Evolutionary conservation across 192 early-diverging fungal genomes (phyloP).

Genomic region (Rhizoclosmatium sp.): DNA sequence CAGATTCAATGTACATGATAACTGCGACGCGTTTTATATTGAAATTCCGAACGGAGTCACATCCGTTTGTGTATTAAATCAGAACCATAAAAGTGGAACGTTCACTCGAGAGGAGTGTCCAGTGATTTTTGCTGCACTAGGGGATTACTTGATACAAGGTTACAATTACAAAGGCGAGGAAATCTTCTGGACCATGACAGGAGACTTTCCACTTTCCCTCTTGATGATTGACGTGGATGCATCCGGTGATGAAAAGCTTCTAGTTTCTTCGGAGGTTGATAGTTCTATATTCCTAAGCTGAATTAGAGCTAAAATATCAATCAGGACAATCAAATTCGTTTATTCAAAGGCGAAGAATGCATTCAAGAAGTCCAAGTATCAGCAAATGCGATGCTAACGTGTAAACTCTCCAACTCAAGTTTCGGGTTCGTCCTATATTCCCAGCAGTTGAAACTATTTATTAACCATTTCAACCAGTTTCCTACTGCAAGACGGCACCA

Average conservation of each 20-base stretch:
- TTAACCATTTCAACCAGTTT: neutral
- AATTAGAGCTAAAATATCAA: neutral
- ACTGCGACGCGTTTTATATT: constrained; percentile 2
- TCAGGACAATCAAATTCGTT: constrained; percentile 1
- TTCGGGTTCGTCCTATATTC: neutral
- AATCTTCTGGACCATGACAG: constrained; percentile 35
- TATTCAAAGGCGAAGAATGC: constrained; percentile 15
- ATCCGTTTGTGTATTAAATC: neutral
- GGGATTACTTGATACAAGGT: constrained; percentile 27
- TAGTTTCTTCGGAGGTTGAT: neutral
- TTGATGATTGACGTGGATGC: neutral
- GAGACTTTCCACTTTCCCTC: constrained; percentile 19
- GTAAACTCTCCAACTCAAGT: neutral
- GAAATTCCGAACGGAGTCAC: neutral
- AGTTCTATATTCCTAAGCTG: neutral
- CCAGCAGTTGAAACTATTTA: neutral
- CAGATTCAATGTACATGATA: constrained; percentile 31
- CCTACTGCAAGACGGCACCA: constrained; percentile 1
- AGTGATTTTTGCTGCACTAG: constrained; percentile 5
- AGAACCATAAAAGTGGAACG: neutral
- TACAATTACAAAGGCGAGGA: constrained; percentile 33
- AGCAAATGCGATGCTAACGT: neutral
- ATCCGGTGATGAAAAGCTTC: neutral
- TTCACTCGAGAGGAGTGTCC: neutral
- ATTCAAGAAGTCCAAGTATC: neutral